A percentile compares a stretch with the other conserved stretches of the same genome.
Conservation (phyloP, 768 basidiomycete genomes). For the Boletellus emodensis region DNA sequence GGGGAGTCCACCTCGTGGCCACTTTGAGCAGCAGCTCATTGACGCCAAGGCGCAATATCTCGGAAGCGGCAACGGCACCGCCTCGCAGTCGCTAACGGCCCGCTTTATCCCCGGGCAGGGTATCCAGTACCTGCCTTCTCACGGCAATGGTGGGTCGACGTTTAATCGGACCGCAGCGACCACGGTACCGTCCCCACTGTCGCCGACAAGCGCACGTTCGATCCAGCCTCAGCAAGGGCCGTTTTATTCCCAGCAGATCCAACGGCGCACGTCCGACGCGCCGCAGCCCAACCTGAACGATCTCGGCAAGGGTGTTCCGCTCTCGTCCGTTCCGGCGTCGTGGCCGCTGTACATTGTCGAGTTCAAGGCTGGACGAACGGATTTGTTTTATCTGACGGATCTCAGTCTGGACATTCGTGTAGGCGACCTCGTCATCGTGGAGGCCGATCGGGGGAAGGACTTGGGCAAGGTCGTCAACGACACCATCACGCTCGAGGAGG, state of each 20-base stretch:
- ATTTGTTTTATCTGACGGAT: conserved; percentile 88
- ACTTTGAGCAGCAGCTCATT: conserved; percentile 45
- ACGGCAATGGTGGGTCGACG: conserved; percentile 26
- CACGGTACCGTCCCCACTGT: conserved; percentile 51
- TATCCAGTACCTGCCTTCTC: conserved; percentile 52
- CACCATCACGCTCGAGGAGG: conserved; percentile 83
- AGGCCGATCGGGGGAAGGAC: conserved; percentile 93
- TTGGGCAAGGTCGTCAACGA: conserved; percentile 90
- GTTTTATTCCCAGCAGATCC: conserved; percentile 30
- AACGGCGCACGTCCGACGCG: conserved; percentile 41
- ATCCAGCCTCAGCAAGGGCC: conserved; percentile 29
- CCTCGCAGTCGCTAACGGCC: conserved; percentile 41
- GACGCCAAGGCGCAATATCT: conserved; percentile 40
- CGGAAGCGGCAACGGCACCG: conserved; percentile 14
- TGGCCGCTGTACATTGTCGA: conserved; percentile 96
- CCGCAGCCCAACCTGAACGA: conserved; percentile 39
- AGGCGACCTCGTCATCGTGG: conserved; percentile 93
- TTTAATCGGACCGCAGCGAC: conserved; percentile 38
- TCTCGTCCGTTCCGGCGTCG: conserved; percentile 74
- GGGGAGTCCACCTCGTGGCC: conserved; percentile 47
- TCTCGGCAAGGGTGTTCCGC: conserved; percentile 85
- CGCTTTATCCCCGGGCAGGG: conserved; percentile 65
- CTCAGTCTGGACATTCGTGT: conserved; percentile 60
- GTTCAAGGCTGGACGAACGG: conserved; percentile 96
- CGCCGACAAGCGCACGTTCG: conserved; percentile 38